These are phyloP conservation scores for Thermomyces lanuginosus DNA, from an alignment of 2,329 filamentous ascomycete genomes.

Conservation along the genomic window DNA sequence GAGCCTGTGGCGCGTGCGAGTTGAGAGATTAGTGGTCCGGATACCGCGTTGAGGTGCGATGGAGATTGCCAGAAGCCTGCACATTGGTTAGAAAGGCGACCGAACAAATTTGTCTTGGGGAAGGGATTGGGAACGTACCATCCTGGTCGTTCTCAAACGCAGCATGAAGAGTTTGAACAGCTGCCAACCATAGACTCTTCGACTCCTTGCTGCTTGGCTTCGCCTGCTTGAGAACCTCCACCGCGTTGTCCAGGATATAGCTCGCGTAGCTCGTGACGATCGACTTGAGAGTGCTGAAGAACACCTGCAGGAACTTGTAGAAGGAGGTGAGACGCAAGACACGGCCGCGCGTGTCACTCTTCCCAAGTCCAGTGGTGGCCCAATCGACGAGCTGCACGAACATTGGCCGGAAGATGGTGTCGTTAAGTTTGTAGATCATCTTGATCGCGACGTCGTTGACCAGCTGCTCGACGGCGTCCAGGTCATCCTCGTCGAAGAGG, in stretches of 20 bases:
- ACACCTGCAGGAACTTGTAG: constrained; percentile 61
- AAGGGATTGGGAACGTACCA: constrained; percentile 24
- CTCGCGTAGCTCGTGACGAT: constrained; percentile 86
- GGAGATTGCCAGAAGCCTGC: constrained; percentile 82
- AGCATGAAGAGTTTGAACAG: constrained; percentile 54
- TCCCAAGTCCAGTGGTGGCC: constrained; percentile 45
- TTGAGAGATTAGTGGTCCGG: constrained; percentile 52
- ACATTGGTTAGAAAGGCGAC: constrained; percentile 5
- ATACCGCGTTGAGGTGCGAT: constrained; percentile 62
- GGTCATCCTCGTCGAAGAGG: constrained; percentile 28
- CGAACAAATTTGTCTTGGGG: not conserved
- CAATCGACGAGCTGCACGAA: constrained; percentile 79
- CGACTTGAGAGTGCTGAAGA: constrained; percentile 77
- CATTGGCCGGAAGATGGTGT: constrained; percentile 79
- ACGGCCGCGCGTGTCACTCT: constrained; percentile 43
- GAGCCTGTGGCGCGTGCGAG: constrained; percentile 33
- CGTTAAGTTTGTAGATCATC: constrained; percentile 94
- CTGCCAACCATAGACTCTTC: constrained; percentile 49
- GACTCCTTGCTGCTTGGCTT: constrained; percentile 30
- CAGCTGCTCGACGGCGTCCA: constrained; percentile 44
- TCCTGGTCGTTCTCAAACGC: constrained; percentile 83
- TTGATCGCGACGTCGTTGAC: constrained; percentile 60
- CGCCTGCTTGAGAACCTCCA: constrained; percentile 39
- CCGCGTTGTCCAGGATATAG: constrained; percentile 63
- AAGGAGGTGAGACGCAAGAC: constrained; percentile 54